phyloP scores from a whole-genome alignment of 2,329 filamentous ascomycete species.

The Colletotrichum sp. region DNA sequence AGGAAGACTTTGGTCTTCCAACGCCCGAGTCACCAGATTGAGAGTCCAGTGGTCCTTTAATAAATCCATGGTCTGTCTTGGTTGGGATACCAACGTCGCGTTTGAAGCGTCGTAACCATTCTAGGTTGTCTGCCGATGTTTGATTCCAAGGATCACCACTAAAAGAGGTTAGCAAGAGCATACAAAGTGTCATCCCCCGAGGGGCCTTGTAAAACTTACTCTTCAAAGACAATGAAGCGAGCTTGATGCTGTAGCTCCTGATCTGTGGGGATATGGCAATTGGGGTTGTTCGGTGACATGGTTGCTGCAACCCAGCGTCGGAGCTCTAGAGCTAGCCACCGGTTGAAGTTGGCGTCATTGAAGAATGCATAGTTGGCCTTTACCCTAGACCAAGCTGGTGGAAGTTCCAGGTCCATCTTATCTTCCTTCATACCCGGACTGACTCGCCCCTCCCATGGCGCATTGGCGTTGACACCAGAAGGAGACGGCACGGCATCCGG shows the following conservation, averaged over 20 bases:
- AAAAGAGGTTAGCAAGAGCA: neutral
- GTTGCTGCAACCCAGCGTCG: conserved; percentile 28
- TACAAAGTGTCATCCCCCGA: rapidly evolving
- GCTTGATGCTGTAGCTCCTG: conserved; percentile 39
- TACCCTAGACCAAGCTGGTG: neutral
- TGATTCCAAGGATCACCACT: conserved; percentile 21
- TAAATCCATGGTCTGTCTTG: neutral
- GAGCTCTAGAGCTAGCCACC: conserved; percentile 25
- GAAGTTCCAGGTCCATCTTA: neutral
- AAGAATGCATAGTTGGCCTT: conserved; percentile 14
- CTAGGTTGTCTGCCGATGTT: conserved; percentile 15
- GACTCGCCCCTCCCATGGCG: neutral
- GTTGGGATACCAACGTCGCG: neutral
- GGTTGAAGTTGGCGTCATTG: conserved; percentile 31
- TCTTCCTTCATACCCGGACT: neutral
- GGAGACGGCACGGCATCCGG: neutral
- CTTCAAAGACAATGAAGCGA: conserved; percentile 33
- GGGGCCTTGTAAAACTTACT: conserved; percentile 21
- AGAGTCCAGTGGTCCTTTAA: neutral
- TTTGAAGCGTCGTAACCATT: conserved; percentile 19
- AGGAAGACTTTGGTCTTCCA: neutral
- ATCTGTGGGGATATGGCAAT: conserved; percentile 35
- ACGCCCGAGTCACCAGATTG: neutral
- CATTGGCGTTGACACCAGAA: neutral
- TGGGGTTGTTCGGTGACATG: conserved; percentile 36